Base-by-base conservation (phyloP, 805 yeast genomes). In the Schwanniomyces occidentalis region DNA sequence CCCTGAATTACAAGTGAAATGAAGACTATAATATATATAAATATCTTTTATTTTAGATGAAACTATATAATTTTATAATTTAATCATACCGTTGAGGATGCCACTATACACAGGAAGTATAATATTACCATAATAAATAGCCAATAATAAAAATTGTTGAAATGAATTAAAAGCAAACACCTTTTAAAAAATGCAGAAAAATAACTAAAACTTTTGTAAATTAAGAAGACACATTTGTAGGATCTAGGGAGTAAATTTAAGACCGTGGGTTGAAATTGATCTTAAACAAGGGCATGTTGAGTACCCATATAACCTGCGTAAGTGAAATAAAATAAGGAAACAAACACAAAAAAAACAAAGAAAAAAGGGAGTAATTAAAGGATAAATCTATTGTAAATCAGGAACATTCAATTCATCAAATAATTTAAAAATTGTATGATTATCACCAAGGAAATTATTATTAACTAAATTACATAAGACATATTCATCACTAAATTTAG, bases 381-480 rank as follows among this genome's bases (percentile, higher is more conserved):
- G n/a, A 23, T 14, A 29, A 4, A 16, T 15, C 30, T 24, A 42
- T 16, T 29, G 15, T 14, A 38, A 35, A 19, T 42, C 35, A 22
- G 55, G 48, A 27, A 46, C 33, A 23, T 39, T 35, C 27, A 61
- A 44, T 18, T 56, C 68, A 25, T 70, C 58, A 45, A 84, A 73
- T 40, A 82, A 60, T 8, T 61, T 48, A 56, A 80, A 82, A 44
- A 84, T 80, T 40, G 75, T 71, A 29, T 73, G 71, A 44, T 78
- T 73, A 34, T 77, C 75, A 40, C 63, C 67, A 35, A 68, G 58
- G 45, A 65, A 91, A 54, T 90, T 89, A 58, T 91, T 91, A 65
- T 90, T 95, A 38, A 91, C 97, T 51, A 91, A 76, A 61, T 90
- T 90, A 48, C 91, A 83, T 51, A 91, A 73, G 25, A 81, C 80